A percentile compares a stretch with the other conserved stretches of the same genome.
Evolutionary conservation across 2,329 filamentous ascomycete genomes (phyloP).

Genomic region (Diaporthe ampelina): DNA sequence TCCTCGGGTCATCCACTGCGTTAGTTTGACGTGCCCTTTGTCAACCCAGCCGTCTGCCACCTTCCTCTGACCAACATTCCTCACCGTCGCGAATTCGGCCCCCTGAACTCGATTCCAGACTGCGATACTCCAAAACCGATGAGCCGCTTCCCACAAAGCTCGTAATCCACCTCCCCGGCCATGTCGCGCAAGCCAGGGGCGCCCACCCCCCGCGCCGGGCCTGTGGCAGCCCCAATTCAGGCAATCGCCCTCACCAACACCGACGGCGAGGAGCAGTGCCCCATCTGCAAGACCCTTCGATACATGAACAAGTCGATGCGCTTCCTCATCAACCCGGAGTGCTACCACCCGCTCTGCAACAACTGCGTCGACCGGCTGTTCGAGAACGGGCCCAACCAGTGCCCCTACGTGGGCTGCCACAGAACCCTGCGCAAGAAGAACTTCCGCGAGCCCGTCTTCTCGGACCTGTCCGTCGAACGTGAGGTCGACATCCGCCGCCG

Average conservation of each 20-base stretch:
- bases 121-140: background rate
- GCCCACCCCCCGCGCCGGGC: constrained; percentile 41
- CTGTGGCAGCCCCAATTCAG: constrained; percentile 37
- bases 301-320: constrained; percentile 95
- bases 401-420: constrained; percentile 89
- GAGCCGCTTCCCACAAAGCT: background rate
- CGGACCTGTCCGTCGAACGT: constrained; percentile 87
- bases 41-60: background rate
- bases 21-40: constrained; percentile 4
- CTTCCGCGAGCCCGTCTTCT: constrained; percentile 91
- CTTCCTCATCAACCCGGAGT: constrained; percentile 97
- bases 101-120: background rate
- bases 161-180: constrained; percentile 15
- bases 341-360: constrained; percentile 99
- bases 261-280: constrained; percentile 80
- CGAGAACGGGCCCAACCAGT: constrained; percentile 89
- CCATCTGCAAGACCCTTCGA: constrained; percentile 95
- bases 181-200: constrained; percentile 55
- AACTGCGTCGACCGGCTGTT: constrained; percentile 97
- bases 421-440: constrained; percentile 87
- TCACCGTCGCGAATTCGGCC: background rate
- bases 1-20: background rate
- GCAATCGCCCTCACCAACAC: constrained; percentile 41
- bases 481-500: constrained; percentile 92
- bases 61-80: background rate